Evolutionary conservation across 306 rosid genomes (phyloP), one percentile per base, ranked within the genome.

Genomic region (Trichosanthes truncata): DNA sequence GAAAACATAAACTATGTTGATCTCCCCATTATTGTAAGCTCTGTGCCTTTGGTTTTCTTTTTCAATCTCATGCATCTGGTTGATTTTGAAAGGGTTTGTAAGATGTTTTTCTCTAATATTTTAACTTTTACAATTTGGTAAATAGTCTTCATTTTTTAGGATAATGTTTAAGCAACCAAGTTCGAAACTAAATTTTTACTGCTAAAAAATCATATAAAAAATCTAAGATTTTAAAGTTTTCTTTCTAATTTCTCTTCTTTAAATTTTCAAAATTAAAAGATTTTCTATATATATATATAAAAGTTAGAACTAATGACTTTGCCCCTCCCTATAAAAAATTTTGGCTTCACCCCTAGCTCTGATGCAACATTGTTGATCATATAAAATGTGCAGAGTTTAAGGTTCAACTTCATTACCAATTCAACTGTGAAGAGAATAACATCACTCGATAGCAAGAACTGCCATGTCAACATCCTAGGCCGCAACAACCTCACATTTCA

Each of bases 401-500:
- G 87, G 36, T 86, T 89, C 18, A 36, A 80, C 77, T 84, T 67
- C 49, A 1, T 89, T 15, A 86, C 79, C 9, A 78, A 87, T 73
- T 56, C 86, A 4, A 20, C n/a, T 2, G 41, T 89, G n/a, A 36
- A 21, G 3, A 71, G 29, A n/a, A 56, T 87, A 38, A 83, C 85
- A 2, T 79, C 87, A 1, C 71, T 65, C 5, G 75, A 87, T 56
- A 81, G 85, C 41, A 87, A 83, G 17, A 49, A 79, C 33, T 87
- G 83, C 61, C 85, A 87, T 23, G 41, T 84, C 6, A 84, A 72
- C 69, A 76, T 84, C 45, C 38, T 83, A 4, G 82, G 80, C 0
- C 82, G 85, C 81, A 68, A 60, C 12, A 67, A 86, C 53, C 45
- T 89, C 4, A 80, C 87, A n/a, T 84, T 90, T 36, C 29, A 73